phyloP scores from a whole-genome alignment of 768 basidiomycete species.

The Tricholoma terreum region DNA sequence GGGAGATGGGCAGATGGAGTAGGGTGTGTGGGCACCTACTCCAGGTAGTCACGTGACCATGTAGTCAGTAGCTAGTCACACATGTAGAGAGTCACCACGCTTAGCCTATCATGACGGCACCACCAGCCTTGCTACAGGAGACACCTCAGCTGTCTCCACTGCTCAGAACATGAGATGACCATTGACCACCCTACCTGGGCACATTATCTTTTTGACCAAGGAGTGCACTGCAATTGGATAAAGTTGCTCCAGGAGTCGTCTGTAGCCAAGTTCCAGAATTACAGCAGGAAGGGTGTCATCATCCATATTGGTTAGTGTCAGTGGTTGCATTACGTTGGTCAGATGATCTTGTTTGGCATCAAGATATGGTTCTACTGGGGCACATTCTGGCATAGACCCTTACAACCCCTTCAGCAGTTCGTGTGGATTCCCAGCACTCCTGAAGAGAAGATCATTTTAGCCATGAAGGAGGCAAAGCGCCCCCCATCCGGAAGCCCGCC shows the following conservation, averaged over 20 bases:
- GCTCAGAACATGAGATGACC: neutral
- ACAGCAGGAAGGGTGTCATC: neutral
- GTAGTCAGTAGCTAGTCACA: too few species aligned
- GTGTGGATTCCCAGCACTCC: neutral
- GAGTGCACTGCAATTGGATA: neutral
- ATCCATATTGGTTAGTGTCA: neutral
- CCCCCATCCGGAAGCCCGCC: neutral
- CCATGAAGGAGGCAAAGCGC: neutral
- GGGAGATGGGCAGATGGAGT: too few species aligned
- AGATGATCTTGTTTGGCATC: neutral
- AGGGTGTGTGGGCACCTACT: too few species aligned
- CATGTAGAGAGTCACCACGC: too few species aligned
- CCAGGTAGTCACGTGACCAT: too few species aligned
- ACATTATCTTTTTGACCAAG: neutral
- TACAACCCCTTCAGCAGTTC: neutral
- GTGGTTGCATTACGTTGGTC: neutral
- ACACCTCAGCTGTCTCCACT: too few species aligned
- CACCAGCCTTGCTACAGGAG: too few species aligned
- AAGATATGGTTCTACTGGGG: conserved; percentile 1
- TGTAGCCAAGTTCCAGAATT: neutral
- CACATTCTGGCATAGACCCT: neutral
- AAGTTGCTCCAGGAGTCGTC: neutral
- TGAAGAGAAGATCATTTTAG: neutral
- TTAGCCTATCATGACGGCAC: too few species aligned
- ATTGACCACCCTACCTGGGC: neutral